These are phyloP conservation scores for Peronospora farinosa DNA, from an alignment of 352 stramenopile species.

Conservation along the genomic window DNA sequence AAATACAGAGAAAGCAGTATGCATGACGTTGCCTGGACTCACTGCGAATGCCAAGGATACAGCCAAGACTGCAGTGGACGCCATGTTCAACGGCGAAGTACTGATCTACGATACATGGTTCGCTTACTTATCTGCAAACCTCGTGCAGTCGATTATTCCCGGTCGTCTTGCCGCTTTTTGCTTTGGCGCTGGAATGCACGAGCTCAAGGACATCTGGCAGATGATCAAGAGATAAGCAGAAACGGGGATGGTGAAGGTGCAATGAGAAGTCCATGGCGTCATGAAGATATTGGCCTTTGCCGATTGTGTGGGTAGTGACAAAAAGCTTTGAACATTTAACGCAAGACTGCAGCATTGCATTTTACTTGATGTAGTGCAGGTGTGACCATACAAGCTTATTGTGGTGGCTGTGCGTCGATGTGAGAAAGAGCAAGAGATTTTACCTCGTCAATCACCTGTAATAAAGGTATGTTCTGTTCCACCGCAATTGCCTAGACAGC, in stretches of 20 bases:
- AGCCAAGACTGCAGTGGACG: slow-evolving; percentile 43
- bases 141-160: slow-evolving; percentile 27
- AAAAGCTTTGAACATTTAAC: not conserved
- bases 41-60: slow-evolving; percentile 44
- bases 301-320: not conserved
- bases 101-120: slow-evolving; percentile 50
- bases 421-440: slow-evolving; percentile 33
- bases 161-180: slow-evolving; percentile 24
- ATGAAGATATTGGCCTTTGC: not conserved
- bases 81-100: slow-evolving; percentile 56
- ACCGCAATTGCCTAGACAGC: slow-evolving; percentile 36
- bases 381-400: not conserved
- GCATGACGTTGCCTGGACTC: slow-evolving; percentile 34
- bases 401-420: slow-evolving; percentile 4
- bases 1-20: slow-evolving; percentile 30
- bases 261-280: not conserved
- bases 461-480: slow-evolving; percentile 35
- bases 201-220: slow-evolving; percentile 32
- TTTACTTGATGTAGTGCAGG: not conserved
- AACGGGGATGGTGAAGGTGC: not conserved
- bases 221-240: slow-evolving; percentile 34
- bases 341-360: not conserved
- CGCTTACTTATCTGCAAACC: slow-evolving; percentile 28
- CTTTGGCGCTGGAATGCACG: slow-evolving; percentile 29
- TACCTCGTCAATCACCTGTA: slow-evolving; percentile 53